Evolutionary conservation across 208 protist genomes (phyloP).

Genomic region (Leishmania braziliensis): DNA sequence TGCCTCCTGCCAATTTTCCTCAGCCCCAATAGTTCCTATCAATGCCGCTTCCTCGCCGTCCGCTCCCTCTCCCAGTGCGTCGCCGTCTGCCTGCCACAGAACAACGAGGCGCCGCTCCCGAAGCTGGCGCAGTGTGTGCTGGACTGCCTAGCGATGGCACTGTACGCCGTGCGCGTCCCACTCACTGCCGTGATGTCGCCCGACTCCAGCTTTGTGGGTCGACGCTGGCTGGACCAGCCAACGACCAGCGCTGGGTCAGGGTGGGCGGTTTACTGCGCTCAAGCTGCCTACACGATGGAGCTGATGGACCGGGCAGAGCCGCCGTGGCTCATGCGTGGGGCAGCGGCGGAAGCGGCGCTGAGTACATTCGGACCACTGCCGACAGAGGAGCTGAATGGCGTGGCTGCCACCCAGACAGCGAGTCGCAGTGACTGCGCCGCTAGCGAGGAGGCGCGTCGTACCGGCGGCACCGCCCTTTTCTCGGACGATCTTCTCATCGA

Average conservation of each 20-base stretch:
- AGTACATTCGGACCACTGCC: not conserved
- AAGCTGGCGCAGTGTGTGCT: constrained; percentile 35
- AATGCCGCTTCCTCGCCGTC: constrained; percentile 46
- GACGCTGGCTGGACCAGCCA: constrained; percentile 20
- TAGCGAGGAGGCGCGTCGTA: not conserved
- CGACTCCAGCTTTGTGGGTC: constrained; percentile 18
- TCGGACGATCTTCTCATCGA: constrained; percentile 74
- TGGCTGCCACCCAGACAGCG: not conserved
- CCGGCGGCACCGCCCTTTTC: constrained; percentile 17
- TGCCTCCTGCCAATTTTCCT: constrained; percentile 78
- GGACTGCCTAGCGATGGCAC: constrained; percentile 34
- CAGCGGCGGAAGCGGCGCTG: not conserved
- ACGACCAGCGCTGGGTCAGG: not conserved
- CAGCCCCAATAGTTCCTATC: constrained; percentile 37
- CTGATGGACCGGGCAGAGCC: constrained; percentile 28
- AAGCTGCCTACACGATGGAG: constrained; percentile 16
- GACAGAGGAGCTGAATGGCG: not conserved
- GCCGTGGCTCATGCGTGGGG: constrained; percentile 24
- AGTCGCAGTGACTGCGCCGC: constrained; percentile 7
- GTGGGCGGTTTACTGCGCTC: constrained; percentile 19
- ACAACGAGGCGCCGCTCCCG: constrained; percentile 12
- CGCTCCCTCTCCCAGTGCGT: constrained; percentile 66
- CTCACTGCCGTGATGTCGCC: constrained; percentile 17
- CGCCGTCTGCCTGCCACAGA: constrained; percentile 43
- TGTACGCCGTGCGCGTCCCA: constrained; percentile 29